Evolutionary conservation across 2,329 filamentous ascomycete species (phyloP).

Genomic region (Cladosporium halotolerans): DNA sequence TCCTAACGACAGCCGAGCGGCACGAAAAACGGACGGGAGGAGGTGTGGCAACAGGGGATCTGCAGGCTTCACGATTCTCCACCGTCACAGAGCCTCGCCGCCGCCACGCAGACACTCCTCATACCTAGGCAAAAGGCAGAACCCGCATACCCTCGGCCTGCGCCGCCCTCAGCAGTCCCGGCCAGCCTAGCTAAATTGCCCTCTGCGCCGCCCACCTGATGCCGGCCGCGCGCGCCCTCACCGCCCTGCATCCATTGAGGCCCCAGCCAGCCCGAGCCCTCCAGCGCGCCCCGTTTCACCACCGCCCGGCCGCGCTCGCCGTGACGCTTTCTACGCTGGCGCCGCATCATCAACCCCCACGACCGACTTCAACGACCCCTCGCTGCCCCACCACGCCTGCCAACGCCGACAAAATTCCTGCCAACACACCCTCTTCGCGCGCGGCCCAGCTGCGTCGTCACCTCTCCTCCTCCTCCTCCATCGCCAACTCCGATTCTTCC

Average conservation of each 20-base stretch:
- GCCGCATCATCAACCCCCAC: constrained; percentile 10
- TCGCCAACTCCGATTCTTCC: constrained; percentile 2
- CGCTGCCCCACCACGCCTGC: constrained; percentile 23
- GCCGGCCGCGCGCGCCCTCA: constrained; percentile 1
- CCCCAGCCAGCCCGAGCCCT: not conserved
- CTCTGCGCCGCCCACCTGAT: not conserved
- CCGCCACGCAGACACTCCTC: not conserved
- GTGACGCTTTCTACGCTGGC: constrained; percentile 12
- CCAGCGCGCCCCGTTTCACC: not conserved
- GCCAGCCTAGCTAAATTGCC: not conserved
- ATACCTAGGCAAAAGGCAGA: not conserved
- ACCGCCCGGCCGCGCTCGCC: constrained; percentile 7
- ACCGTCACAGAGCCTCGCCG: not conserved
- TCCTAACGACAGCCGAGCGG: constrained; percentile 7
- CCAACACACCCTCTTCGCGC: constrained; percentile 14
- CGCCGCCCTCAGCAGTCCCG: not conserved
- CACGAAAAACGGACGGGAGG: constrained; percentile 8
- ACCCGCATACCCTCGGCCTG: constrained; percentile 4
- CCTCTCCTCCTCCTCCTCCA: constrained; percentile 18
- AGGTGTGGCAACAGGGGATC: not conserved
- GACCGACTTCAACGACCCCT: constrained; percentile 12
- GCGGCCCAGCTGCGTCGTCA: constrained; percentile 20
- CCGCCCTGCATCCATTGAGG: constrained; percentile 12
- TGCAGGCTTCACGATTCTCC: not conserved
- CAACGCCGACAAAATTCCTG: constrained; percentile 19